Evolutionary conservation across 495 filamentous ascomycete genomes (phyloP), one percentile per base, ranked within the genome.

Genomic region (Aspergillus homomorphus): DNA sequence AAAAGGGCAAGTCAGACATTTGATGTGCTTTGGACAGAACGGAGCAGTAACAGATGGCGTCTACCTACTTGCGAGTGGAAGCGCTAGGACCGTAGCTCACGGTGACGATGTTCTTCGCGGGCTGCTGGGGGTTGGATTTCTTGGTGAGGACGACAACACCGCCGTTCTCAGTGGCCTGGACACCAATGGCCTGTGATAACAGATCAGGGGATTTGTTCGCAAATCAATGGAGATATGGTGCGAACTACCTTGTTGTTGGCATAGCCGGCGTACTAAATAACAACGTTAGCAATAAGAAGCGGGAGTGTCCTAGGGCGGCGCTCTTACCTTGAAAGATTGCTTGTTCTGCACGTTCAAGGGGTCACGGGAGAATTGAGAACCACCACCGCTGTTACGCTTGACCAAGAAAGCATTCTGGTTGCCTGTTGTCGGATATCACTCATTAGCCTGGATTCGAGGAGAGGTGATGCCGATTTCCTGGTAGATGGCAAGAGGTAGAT

Each of bases 311-410:
- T 14, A 2, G 7, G 6, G 58, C 66, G 42, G 23, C 18, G 9
- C 48, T 15, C 48, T 5, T 80, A 94, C 91, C 88, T 96, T 98
- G 81, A 90, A 89, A 51, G 83, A 86, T 76, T 96, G 87, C 74
- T 88, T 80, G 86, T 97, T 98, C 67, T 78, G 79, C 68, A 97
- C 73, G 81, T 98, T 98, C 62, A 96, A 77, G 63, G 91, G 89
- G 71, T 98, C 95, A 51, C 87, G 88, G 61, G 94, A 98, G 84
- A 98, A 92, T 76, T 87, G 89, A 63, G 87, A 78, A 68, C 88
- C 87, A 65, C 89, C 90, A 62, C 78, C 80, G 58, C 73, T 69
- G 73, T 85, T 90, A 74, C 91, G 86, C 86, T 96, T 95, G 66
- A 93, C 89, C 73, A 97, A 85, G 82, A 80, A 94, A 71, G 89